Evolutionary conservation across 2,329 filamentous ascomycete genomes (phyloP).

Genomic region (Fusarium pininemorale): DNA sequence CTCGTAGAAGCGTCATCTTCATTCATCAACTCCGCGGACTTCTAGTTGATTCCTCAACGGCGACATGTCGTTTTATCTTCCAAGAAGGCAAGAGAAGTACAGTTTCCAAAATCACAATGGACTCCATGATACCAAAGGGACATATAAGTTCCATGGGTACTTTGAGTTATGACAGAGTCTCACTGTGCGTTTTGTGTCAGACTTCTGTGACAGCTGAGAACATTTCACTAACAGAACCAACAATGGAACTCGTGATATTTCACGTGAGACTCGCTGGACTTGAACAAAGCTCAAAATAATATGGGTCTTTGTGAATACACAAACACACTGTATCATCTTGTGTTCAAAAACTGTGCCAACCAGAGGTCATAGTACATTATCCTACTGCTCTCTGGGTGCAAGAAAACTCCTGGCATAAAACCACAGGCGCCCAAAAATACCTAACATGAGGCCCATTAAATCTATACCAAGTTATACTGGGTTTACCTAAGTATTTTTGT

Average conservation of each 20-base stretch:
- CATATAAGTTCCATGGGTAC: rapidly evolving
- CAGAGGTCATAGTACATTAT: neutral
- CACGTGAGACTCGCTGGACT: neutral
- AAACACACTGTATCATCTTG: neutral
- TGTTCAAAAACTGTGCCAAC: neutral
- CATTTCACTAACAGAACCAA: neutral
- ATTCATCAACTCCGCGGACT: rapidly evolving
- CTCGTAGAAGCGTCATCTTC: neutral
- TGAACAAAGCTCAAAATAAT: neutral
- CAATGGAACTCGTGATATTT: neutral
- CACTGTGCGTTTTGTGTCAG: neutral
- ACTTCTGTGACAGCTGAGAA: neutral
- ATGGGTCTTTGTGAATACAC: neutral
- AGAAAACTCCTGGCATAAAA: neutral
- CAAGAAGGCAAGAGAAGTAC: neutral
- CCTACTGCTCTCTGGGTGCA: neutral
- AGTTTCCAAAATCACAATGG: rapidly evolving
- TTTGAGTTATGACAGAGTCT: rapidly evolving
- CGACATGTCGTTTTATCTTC: no score
- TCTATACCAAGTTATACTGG: neutral
- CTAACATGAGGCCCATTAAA: neutral
- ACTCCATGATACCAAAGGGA: rapidly evolving
- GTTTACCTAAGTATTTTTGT: neutral
- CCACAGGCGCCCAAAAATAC: no score
- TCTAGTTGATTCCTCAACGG: rapidly evolving